phyloP scores from a whole-genome alignment of 768 basidiomycete genomes.

The Candolleomyces eurysporus region DNA sequence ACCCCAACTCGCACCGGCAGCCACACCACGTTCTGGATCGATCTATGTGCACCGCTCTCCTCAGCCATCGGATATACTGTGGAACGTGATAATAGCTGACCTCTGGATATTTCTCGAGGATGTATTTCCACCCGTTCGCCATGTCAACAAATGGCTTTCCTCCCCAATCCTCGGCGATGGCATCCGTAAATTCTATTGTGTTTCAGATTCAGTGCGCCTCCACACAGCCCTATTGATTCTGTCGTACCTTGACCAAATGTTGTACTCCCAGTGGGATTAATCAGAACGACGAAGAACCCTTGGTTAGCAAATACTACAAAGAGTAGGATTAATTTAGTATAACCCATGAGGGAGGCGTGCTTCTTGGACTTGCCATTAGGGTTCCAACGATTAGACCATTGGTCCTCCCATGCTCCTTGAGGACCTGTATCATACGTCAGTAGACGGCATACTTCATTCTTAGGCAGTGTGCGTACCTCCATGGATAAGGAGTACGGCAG shows the following conservation, averaged over 20 bases:
- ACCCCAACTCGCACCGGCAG: conserved; percentile 83
- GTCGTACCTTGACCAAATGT: conserved; percentile 80
- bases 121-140: conserved; percentile 70
- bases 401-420: conserved; percentile 85
- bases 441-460: not conserved
- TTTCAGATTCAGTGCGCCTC: not conserved
- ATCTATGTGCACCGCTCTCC: conserved; percentile 39
- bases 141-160: conserved; percentile 83
- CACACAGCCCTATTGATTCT: too few relatives aligned
- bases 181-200: conserved; percentile 72
- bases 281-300: conserved; percentile 83
- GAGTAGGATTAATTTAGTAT: not conserved
- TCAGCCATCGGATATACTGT: not conserved
- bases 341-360: not conserved
- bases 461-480: conserved; percentile 44
- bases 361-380: conserved; percentile 55
- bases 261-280: conserved; percentile 95
- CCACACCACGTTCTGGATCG: conserved; percentile 65
- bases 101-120: conserved; percentile 66
- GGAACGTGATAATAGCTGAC: conserved; percentile 29
- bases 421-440: conserved; percentile 41
- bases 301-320: conserved; percentile 72
- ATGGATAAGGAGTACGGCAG: conserved; percentile 77
- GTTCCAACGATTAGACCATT: conserved; percentile 94
- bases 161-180: conserved; percentile 79